These are phyloP conservation scores for Podaxis rugospora DNA, from an alignment of 768 basidiomycete species.

Conservation along the genomic window DNA sequence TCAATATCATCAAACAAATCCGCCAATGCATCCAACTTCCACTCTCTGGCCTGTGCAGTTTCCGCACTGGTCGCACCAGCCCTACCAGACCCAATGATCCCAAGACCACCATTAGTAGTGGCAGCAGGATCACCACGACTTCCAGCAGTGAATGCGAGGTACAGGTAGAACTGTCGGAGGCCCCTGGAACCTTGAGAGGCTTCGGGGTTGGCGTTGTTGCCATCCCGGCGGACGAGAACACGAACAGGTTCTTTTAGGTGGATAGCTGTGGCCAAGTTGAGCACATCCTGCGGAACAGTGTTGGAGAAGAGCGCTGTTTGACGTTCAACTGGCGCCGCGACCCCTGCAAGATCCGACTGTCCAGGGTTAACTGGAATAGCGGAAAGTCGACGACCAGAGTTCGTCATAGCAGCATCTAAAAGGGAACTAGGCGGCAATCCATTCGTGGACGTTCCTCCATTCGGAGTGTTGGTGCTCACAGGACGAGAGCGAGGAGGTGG, in stretches of 20 bases:
- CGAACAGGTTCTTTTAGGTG: conserved; percentile 95
- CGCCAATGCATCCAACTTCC: conserved; percentile 90
- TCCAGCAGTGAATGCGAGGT: conserved; percentile 90
- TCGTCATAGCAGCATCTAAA: conserved; percentile 23
- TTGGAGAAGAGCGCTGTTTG: conserved; percentile 97
- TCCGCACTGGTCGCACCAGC: conserved; percentile 76
- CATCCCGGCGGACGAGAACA: conserved; percentile 92
- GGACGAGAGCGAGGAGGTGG: conserved; percentile 82
- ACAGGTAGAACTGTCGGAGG: conserved; percentile 93
- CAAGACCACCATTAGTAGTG: conserved; percentile 53
- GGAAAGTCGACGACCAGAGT: conserved; percentile 56
- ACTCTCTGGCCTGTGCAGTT: conserved; percentile 82
- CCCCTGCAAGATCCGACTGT: conserved; percentile 23
- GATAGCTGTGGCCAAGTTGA: conserved; percentile 91
- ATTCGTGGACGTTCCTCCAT: conserved; percentile 14
- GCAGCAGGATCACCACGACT: conserved; percentile 56
- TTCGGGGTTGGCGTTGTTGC: conserved; percentile 71
- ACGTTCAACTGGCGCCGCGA: conserved; percentile 51
- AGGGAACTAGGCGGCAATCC: conserved; percentile 29
- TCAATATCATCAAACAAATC: conserved; percentile 90
- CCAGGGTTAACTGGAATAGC: conserved; percentile 46
- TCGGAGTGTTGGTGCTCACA: conserved; percentile 40
- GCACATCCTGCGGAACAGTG: conserved; percentile 95
- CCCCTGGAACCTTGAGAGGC: conserved; percentile 69
- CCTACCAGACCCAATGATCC: conserved; percentile 93